Percentiles rank a stretch among this genome's conserved stretches.
Evolutionary conservation across 2,329 filamentous ascomycete genomes (phyloP).

Genomic region (Xylariaceae sp.): DNA sequence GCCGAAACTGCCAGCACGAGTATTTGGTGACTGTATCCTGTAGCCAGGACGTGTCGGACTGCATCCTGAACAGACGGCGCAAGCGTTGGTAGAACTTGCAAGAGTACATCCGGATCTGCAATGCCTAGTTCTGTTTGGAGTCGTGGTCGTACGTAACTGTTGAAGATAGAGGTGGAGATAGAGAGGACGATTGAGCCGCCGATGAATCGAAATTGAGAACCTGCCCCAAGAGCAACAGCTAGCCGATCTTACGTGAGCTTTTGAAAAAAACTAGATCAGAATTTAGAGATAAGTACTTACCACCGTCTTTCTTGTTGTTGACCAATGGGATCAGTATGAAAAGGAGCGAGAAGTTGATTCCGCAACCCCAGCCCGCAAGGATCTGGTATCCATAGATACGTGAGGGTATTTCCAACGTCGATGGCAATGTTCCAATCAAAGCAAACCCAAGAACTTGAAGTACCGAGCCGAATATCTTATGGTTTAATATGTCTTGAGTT

Average conservation of each 20-base stretch:
- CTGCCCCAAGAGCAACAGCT: slow-evolving; percentile 21
- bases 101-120: slow-evolving; percentile 4
- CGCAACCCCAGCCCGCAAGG: slow-evolving; percentile 14
- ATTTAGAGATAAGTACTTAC: slow-evolving; percentile 7
- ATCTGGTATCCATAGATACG: slow-evolving; percentile 14
- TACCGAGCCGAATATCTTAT: slow-evolving; percentile 3
- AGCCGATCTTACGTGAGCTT: neutral
- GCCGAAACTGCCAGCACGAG: slow-evolving; percentile 18
- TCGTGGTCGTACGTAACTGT: slow-evolving; percentile 2
- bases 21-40: slow-evolving; percentile 19
- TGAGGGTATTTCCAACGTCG: slow-evolving; percentile 4
- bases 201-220: slow-evolving; percentile 20
- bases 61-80: slow-evolving; percentile 9
- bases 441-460: slow-evolving; percentile 16
- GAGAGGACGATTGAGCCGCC: slow-evolving; percentile 17
- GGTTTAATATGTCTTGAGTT: too few species aligned
- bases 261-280: neutral
- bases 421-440: slow-evolving; percentile 9
- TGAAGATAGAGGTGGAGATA: slow-evolving; percentile 20
- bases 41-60: slow-evolving; percentile 7
- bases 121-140: slow-evolving; percentile 7
- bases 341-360: slow-evolving; percentile 14
- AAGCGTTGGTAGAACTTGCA: slow-evolving; percentile 2
- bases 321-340: slow-evolving; percentile 15
- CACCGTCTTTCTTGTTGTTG: slow-evolving; percentile 12